Evolutionary conservation across 2,329 filamentous ascomycete species (phyloP).

Genomic region (Elsinoe necatrix): DNA sequence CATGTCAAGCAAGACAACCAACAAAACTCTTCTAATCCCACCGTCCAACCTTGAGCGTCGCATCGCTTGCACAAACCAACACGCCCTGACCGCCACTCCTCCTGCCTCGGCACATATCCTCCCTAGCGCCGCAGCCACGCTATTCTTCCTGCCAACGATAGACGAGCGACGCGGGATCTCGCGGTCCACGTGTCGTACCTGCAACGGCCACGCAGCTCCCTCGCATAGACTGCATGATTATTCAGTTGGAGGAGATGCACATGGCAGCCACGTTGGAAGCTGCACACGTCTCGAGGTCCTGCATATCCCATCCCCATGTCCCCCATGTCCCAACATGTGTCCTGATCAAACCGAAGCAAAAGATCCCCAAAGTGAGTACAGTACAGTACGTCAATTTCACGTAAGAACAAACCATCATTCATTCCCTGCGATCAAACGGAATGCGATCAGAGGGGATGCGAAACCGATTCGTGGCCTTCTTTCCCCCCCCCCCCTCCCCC

Average conservation of each 20-base stretch:
- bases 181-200: background rate
- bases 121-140: background rate
- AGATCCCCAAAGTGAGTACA: no score
- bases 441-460: no score
- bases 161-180: background rate
- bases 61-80: constrained; percentile 6
- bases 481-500: background rate
- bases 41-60: background rate
- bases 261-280: background rate
- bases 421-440: no score
- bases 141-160: background rate
- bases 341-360: no score
- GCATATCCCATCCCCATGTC: no score
- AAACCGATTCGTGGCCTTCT: no score
- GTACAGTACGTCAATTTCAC: no score
- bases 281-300: no score
- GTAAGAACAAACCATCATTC: no score
- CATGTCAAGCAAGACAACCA: constrained; percentile 1
- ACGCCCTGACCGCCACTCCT: background rate
- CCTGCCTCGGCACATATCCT: constrained; percentile 9
- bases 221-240: no score
- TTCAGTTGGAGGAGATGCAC: background rate
- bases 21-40: background rate
- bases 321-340: no score
- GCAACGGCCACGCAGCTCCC: background rate